phyloP scores from a whole-genome alignment of 2,329 filamentous ascomycete species.

The Coleophoma eucalyptorum region DNA sequence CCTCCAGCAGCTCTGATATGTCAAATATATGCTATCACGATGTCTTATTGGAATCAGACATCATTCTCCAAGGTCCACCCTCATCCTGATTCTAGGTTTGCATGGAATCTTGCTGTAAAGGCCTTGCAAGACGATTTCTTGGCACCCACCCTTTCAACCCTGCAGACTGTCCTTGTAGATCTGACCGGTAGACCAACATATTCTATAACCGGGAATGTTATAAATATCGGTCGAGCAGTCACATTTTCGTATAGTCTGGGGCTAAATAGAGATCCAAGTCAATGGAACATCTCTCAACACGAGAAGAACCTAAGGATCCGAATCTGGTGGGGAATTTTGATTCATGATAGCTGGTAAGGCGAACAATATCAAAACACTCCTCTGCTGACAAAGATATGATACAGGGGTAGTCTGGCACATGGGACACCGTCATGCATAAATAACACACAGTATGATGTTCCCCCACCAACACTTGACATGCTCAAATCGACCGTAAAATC shows the following conservation, averaged over 20 bases:
- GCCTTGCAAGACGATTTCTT: slow-evolving; percentile 57
- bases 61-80: slow-evolving; percentile 37
- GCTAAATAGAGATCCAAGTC: slow-evolving; percentile 46
- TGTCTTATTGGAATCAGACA: slow-evolving; percentile 54
- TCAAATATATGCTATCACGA: slow-evolving; percentile 52
- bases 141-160: slow-evolving; percentile 53
- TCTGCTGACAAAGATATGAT: background rate
- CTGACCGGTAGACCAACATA: slow-evolving; percentile 56
- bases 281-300: slow-evolving; percentile 45
- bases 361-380: too few species aligned
- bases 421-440: slow-evolving; percentile 14
- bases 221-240: slow-evolving; percentile 45
- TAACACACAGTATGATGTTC: slow-evolving; percentile 17
- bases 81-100: slow-evolving; percentile 53
- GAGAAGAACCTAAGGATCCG: slow-evolving; percentile 49
- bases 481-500: slow-evolving; percentile 1
- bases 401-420: slow-evolving; percentile 19
- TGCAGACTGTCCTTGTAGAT: slow-evolving; percentile 54
- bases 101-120: slow-evolving; percentile 59
- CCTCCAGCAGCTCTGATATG: slow-evolving; percentile 53
- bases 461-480: slow-evolving; percentile 9
- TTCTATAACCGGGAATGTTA: slow-evolving; percentile 53
- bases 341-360: slow-evolving; percentile 50
- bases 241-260: slow-evolving; percentile 50
- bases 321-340: slow-evolving; percentile 52